phyloP scores from a whole-genome alignment of 1,284 basidiomycete species.

The Austropuccinia psidii region DNA sequence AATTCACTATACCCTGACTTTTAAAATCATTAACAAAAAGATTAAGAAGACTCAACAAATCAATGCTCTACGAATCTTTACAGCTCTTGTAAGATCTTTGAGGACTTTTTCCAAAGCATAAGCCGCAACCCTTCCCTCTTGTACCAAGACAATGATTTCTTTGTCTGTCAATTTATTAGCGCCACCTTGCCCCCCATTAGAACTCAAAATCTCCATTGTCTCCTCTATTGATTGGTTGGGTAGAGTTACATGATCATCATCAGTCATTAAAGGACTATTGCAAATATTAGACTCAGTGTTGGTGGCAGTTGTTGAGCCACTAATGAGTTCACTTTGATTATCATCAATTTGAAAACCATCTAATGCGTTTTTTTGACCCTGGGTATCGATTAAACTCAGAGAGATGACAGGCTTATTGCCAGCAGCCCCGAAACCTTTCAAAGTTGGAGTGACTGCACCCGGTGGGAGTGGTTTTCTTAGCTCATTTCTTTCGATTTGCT shows the following conservation, averaged over 20 bases:
- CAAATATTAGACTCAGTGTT: slow-evolving; percentile 14
- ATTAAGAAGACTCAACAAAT: slow-evolving; percentile 53
- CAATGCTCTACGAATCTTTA: slow-evolving; percentile 75
- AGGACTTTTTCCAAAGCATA: slow-evolving; percentile 86
- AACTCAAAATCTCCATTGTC: slow-evolving; percentile 63
- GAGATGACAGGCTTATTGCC: slow-evolving; percentile 23
- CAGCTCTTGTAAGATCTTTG: slow-evolving; percentile 77
- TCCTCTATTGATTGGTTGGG: slow-evolving; percentile 38
- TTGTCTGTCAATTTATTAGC: slow-evolving; percentile 69
- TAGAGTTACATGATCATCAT: neutral
- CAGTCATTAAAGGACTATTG: neutral
- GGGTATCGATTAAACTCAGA: neutral
- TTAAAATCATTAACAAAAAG: neutral
- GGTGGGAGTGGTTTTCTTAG: neutral
- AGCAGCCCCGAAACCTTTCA: slow-evolving; percentile 32
- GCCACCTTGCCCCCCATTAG: slow-evolving; percentile 55
- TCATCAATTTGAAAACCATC: neutral
- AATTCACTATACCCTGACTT: too few species aligned
- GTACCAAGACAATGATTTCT: slow-evolving; percentile 78
- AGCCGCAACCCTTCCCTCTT: slow-evolving; percentile 84
- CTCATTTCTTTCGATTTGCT: too few species aligned
- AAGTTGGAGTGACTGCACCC: slow-evolving; percentile 17
- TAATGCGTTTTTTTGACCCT: neutral
- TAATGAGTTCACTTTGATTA: neutral
- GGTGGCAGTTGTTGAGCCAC: slow-evolving; percentile 15